phyloP scores from a whole-genome alignment of 495 filamentous ascomycete genomes.

The Lepraria neglecta region DNA sequence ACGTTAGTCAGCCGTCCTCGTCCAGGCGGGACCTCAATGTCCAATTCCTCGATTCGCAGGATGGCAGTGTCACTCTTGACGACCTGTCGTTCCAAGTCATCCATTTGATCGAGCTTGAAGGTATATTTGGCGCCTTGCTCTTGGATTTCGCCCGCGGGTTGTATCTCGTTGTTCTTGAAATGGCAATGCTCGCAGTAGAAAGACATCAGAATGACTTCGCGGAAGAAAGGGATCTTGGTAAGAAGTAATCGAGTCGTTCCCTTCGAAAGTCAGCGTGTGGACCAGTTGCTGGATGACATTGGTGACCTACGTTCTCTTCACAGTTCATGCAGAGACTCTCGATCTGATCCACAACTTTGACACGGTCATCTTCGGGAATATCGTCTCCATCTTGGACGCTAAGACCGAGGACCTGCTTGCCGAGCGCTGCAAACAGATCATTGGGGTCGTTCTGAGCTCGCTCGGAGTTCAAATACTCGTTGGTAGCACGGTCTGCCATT shows the following conservation, averaged over 20 bases:
- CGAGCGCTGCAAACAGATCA: conserved; percentile 24
- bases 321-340: conserved; percentile 82
- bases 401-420: conserved; percentile 25
- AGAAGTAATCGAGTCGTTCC: conserved; percentile 80
- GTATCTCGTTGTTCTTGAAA: conserved; percentile 85
- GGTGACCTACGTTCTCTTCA: conserved; percentile 66
- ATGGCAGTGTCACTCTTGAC: conserved; percentile 83
- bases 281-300: not conserved
- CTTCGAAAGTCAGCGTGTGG: conserved; percentile 38
- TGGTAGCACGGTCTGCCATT: conserved; percentile 21
- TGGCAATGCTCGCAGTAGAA: conserved; percentile 86
- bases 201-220: conserved; percentile 93
- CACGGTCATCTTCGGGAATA: conserved; percentile 20
- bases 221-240: conserved; percentile 90
- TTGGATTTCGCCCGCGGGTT: conserved; percentile 84
- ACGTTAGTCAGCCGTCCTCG: conserved; percentile 85
- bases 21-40: conserved; percentile 85
- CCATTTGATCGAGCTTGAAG: conserved; percentile 58
- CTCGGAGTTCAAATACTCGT: conserved; percentile 20
- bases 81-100: conserved; percentile 77
- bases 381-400: conserved; percentile 41
- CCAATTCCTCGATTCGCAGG: conserved; percentile 75
- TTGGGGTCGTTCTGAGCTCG: conserved; percentile 23
- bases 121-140: conserved; percentile 76
- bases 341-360: conserved; percentile 38